Evolutionary conservation across 2,329 filamentous ascomycete genomes (phyloP), one percentile per base, ranked within the genome.

Genomic region (Helminthosporium solani): DNA sequence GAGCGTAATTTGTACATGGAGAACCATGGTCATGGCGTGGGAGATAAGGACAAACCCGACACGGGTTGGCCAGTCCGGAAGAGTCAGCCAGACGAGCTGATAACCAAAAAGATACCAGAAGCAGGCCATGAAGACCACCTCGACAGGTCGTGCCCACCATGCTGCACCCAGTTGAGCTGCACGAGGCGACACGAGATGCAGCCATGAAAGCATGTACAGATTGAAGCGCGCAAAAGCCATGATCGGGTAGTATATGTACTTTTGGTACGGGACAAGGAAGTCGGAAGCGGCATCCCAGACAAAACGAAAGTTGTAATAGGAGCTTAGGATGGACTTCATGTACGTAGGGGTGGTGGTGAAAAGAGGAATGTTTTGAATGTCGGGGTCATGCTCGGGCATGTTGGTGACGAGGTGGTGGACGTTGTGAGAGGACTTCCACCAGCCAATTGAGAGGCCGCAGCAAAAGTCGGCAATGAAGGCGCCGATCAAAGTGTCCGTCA

Each of bases 51-150:
- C 75, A 67, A 89, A 96, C 38, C 80, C 73, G 44, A 94, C 78
- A 15, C 90, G 84, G 51, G 81, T 80, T 70, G 80, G 81, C 69
- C 80, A 82, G 53, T 80, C 82, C 12, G 88, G 87, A 40, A 95
- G 83, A 15, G 77, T 78, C 58, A 78, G 77, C 74, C 92, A 95
- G 43, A 95, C 59, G 23, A 95, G 72, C n/a, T 80, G 77, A 66
- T 95, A 96, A 49, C 88, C 90, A 65, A 87, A 96, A 83, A 90
- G 89, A 34, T 75, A 76, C 89, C 89, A 95, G 74, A 95, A 96
- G 69, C 90, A 86, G 7, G 83, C 61, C 64, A 92, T 85, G 3
- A 90, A 89, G 18, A 72, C 72, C 15, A 94, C 73, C 67, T 95
- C 90, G n/a, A 94, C 74, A 74, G 82, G 91, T 40, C 88, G 80